Evolutionary conservation across 1,284 basidiomycete species (phyloP).

Genomic region (Trichosporon sp.): DNA sequence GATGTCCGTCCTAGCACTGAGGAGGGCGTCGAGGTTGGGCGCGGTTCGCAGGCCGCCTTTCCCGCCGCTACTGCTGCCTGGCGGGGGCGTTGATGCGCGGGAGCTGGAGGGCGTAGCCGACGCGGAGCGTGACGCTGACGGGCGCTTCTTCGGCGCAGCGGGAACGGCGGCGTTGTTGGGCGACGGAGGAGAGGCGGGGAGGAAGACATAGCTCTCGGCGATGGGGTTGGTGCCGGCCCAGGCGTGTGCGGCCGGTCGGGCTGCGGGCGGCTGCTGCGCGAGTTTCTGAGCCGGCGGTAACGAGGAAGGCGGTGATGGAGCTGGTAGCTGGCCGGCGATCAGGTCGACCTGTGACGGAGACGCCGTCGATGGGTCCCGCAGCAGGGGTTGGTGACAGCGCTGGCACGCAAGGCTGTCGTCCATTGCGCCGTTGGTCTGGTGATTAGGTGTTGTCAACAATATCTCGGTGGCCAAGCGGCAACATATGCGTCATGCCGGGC

Average conservation of each 20-base stretch:
- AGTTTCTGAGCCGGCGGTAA: slow-evolving; percentile 63
- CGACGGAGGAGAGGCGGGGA: slow-evolving; percentile 64
- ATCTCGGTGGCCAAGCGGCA: slow-evolving; percentile 16
- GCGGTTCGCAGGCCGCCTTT: slow-evolving; percentile 30
- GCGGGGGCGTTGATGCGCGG: slow-evolving; percentile 25
- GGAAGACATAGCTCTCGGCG: slow-evolving; percentile 83
- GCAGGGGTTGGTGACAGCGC: slow-evolving; percentile 65
- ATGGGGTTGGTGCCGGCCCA: slow-evolving; percentile 61
- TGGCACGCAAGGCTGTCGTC: slow-evolving; percentile 45
- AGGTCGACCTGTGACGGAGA: slow-evolving; percentile 82
- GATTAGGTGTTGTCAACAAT: slow-evolving; percentile 13
- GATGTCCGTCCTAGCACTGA: slow-evolving; percentile 77
- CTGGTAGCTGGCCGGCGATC: slow-evolving; percentile 70
- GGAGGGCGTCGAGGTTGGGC: slow-evolving; percentile 68
- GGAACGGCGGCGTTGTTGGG: background rate
- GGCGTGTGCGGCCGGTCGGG: slow-evolving; percentile 43
- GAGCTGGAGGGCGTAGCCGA: slow-evolving; percentile 30
- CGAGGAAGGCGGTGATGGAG: slow-evolving; percentile 34
- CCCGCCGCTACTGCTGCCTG: slow-evolving; percentile 33
- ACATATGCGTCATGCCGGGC: background rate
- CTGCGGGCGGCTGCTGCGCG: slow-evolving; percentile 63
- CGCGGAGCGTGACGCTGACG: background rate
- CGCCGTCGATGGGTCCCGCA: slow-evolving; percentile 81
- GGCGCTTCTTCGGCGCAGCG: background rate
- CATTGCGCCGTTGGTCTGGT: slow-evolving; percentile 24